Evolutionary conservation across 345 rosid genomes (phyloP).

Genomic region (Pseudoturritis turrita): DNA sequence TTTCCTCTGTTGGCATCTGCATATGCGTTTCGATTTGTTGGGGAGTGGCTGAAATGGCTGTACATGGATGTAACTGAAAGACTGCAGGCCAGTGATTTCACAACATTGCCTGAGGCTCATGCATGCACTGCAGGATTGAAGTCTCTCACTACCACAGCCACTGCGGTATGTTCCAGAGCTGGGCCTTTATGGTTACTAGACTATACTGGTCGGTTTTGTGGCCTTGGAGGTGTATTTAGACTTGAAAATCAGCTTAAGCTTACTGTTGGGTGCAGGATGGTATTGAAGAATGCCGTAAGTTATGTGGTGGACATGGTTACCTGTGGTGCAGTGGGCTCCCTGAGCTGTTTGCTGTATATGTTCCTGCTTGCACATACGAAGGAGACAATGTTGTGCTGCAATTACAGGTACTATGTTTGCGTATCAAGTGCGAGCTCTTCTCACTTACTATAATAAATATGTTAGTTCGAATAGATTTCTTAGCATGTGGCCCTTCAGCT

Average conservation of each 20-base stretch:
- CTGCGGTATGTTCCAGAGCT: slow-evolving; percentile 66
- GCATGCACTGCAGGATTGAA: slow-evolving; percentile 99
- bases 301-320: slow-evolving; percentile 99
- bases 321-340: slow-evolving; percentile 94
- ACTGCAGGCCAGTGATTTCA: slow-evolving; percentile 81
- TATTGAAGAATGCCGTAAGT: slow-evolving; percentile 95
- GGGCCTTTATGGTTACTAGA: not conserved
- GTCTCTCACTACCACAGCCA: slow-evolving; percentile 86
- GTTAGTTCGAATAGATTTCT: not conserved
- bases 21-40: slow-evolving; percentile 94
- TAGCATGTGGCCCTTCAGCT: not conserved
- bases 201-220: not conserved
- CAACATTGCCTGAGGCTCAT: slow-evolving; percentile 96
- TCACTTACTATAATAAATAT: not conserved
- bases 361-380: slow-evolving; percentile 95
- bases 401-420: slow-evolving; percentile 52
- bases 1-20: slow-evolving; percentile 99
- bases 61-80: slow-evolving; percentile 85
- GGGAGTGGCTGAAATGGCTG: slow-evolving; percentile 98
- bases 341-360: slow-evolving; percentile 91
- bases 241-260: slow-evolving; percentile 8
- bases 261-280: slow-evolving; percentile 58
- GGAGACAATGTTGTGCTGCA: slow-evolving; percentile 96
- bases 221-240: not conserved
- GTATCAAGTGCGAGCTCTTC: not conserved